These are phyloP conservation scores for Phytophthora ohioensis DNA, from an alignment of 352 stramenopile species.

Conservation along the genomic window DNA sequence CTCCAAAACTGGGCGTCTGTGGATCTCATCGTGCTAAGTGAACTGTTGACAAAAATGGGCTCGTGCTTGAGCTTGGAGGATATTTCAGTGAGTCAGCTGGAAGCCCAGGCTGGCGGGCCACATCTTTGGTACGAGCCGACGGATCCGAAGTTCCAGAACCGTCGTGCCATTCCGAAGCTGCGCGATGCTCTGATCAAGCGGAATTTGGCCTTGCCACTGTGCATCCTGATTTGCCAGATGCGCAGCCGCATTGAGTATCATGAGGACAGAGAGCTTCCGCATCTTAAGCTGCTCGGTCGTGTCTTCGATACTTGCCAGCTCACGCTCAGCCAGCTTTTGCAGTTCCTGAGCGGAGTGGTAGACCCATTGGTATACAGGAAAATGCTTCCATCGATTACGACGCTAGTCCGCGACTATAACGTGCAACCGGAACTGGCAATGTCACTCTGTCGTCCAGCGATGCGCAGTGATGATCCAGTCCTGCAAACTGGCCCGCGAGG, in stretches of 20 bases:
- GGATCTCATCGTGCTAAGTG: slow-evolving; percentile 88
- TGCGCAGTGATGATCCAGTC: slow-evolving; percentile 79
- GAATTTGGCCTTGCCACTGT: slow-evolving; percentile 78
- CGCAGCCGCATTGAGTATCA: slow-evolving; percentile 86
- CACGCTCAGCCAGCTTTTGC: slow-evolving; percentile 86
- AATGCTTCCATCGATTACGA: slow-evolving; percentile 72
- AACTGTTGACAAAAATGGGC: slow-evolving; percentile 90
- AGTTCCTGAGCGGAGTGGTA: slow-evolving; percentile 84
- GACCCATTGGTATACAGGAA: slow-evolving; percentile 74
- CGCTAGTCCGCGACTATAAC: slow-evolving; percentile 80
- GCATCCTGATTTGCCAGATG: slow-evolving; percentile 87
- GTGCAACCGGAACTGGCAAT: slow-evolving; percentile 79
- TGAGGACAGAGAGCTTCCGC: slow-evolving; percentile 55
- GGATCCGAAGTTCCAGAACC: slow-evolving; percentile 87
- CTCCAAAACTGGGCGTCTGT: slow-evolving; percentile 88
- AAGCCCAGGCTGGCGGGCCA: slow-evolving; percentile 81
- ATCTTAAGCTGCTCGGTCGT: slow-evolving; percentile 83
- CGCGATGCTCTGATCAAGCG: slow-evolving; percentile 88
- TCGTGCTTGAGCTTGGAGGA: slow-evolving; percentile 89
- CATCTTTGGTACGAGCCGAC: slow-evolving; percentile 83
- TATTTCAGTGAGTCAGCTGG: slow-evolving; percentile 84
- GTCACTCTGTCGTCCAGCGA: slow-evolving; percentile 78
- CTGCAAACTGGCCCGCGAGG: slow-evolving; percentile 71
- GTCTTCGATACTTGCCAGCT: slow-evolving; percentile 89
- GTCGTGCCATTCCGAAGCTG: slow-evolving; percentile 78